A percentile compares a stretch with the other conserved stretches of the same genome.
These are phyloP conservation scores for Colletotrichum trifolii DNA, from an alignment of 2,329 filamentous ascomycete species.

Conservation along the genomic window DNA sequence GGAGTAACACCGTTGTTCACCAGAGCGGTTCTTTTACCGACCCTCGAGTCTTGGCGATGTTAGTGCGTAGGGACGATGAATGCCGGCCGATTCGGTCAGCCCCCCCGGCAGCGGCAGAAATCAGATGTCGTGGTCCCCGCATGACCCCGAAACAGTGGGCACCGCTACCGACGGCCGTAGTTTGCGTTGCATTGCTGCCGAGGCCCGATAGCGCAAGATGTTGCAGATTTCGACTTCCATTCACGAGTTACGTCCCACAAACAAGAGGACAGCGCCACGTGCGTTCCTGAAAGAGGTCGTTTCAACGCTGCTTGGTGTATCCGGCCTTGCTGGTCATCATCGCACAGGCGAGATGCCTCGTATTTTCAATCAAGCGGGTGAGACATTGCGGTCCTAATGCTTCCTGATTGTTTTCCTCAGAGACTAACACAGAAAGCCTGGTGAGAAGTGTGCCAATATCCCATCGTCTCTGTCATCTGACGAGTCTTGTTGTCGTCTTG, in stretches of 20 bases:
- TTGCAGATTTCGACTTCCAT: neutral
- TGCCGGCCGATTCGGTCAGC: conserved; percentile 11
- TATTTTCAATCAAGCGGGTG: conserved; percentile 24
- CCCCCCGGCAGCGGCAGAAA: neutral
- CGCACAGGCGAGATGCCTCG: conserved; percentile 13
- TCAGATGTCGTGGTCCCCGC: conserved; percentile 9
- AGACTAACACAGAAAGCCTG: too few relatives aligned
- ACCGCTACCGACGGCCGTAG: neutral
- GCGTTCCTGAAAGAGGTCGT: too few relatives aligned
- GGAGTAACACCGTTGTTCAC: too few relatives aligned
- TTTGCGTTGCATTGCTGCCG: conserved; percentile 1
- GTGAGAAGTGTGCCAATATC: conserved; percentile 1
- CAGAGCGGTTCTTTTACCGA: neutral
- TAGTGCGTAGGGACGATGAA: conserved; percentile 14
- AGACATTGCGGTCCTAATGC: conserved; percentile 1
- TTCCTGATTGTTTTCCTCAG: neutral
- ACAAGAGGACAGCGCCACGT: too few relatives aligned
- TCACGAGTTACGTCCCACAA: too few relatives aligned
- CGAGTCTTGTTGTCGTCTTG: neutral
- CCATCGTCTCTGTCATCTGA: too few relatives aligned
- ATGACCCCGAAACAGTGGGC: conserved; percentile 18
- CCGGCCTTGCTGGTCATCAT: neutral
- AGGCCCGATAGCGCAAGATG: neutral
- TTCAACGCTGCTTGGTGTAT: neutral
- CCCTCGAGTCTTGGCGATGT: conserved; percentile 13